Conservation (phyloP, 108 stramenopile species). For the Cyclotella cryptica region DNA sequence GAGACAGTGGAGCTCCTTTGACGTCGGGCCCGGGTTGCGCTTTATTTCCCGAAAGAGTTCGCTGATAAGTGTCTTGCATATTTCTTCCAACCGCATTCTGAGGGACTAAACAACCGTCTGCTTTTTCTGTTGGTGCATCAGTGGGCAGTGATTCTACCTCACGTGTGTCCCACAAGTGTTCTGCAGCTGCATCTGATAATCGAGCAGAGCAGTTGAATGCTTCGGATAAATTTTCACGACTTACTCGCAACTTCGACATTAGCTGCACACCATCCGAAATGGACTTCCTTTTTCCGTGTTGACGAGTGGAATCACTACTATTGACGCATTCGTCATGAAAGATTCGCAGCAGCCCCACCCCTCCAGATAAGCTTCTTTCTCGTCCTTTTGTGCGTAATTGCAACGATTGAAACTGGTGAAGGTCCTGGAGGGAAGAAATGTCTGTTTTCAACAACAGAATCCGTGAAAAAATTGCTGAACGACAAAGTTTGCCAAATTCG, state of each 20-base stretch:
- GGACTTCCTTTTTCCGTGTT: constrained; percentile 33
- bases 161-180: constrained; percentile 9
- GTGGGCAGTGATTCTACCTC: not conserved
- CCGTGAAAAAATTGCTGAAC: no score
- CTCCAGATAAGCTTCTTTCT: constrained; percentile 11
- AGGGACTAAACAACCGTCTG: not conserved
- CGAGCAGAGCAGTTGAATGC: not conserved
- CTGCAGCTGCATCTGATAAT: constrained; percentile 35
- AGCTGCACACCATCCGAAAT: constrained; percentile 47
- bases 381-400: constrained; percentile 1
- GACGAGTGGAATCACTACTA: not conserved
- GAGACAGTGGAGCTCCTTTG: no score
- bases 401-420: not conserved
- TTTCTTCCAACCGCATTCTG: no score
- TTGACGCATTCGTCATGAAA: not conserved
- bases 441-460: no score
- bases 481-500: not conserved
- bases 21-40: no score
- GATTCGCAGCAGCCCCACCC: constrained; percentile 11
- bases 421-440: not conserved
- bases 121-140: not conserved
- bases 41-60: no score
- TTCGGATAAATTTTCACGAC: not conserved
- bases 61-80: no score
- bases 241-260: constrained; percentile 14